Evolutionary conservation across 2,329 filamentous ascomycete genomes (phyloP).

Genomic region (Pseudogymnoascus sp.): DNA sequence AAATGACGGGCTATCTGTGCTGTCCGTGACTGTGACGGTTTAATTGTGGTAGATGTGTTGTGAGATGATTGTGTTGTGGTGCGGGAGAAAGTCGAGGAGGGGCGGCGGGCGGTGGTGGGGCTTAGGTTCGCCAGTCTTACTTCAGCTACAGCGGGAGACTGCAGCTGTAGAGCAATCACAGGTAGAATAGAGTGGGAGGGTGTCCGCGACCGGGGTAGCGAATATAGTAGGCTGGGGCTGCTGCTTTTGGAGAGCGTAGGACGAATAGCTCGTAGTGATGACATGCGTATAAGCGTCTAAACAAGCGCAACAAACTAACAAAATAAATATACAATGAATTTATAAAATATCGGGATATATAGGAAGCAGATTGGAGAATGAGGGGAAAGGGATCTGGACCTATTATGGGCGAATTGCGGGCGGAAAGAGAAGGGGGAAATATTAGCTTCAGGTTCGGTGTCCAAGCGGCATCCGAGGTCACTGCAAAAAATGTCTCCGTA

Average conservation of each 20-base stretch:
- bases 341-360: constrained; percentile 1
- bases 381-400: not conserved
- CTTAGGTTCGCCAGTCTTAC: constrained; percentile 13
- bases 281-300: constrained; percentile 28
- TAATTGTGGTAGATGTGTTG: constrained; percentile 13
- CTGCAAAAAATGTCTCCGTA: not conserved
- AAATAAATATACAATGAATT: not conserved
- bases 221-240: not conserved
- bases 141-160: constrained; percentile 4
- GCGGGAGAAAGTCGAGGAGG: constrained; percentile 16
- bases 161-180: constrained; percentile 7
- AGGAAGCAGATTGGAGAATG: not conserved
- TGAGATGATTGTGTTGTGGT: constrained; percentile 11
- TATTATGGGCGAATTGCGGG: not conserved
- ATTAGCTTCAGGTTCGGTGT: not conserved
- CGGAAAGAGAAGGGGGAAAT: not conserved
- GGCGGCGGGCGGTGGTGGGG: constrained; percentile 14
- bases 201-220: not conserved
- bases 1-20: constrained; percentile 41
- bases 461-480: not conserved
- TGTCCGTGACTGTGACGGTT: constrained; percentile 21
- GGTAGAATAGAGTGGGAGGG: constrained; percentile 2
- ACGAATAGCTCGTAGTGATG: constrained; percentile 21
- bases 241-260: not conserved
- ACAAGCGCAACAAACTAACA: not conserved